Percentiles rank a stretch among this genome's conserved stretches.
Conservation (phyloP, 208 protist species). For the Spongospora subterranea region DNA sequence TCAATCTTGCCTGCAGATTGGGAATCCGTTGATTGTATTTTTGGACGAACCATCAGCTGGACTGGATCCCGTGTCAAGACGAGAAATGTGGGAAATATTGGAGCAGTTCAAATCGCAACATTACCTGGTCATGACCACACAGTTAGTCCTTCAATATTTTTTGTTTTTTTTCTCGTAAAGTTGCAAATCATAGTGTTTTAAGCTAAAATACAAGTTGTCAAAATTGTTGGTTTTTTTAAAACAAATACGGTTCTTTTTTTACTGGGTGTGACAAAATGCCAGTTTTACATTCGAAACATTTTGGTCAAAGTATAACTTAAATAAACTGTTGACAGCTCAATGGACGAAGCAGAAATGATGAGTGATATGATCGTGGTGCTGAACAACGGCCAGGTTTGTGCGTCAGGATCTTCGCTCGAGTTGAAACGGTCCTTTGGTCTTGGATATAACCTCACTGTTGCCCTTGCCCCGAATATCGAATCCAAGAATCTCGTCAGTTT, state of each 20-base stretch:
- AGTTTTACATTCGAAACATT: too few relatives aligned
- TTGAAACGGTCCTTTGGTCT: background rate
- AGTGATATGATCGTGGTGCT: background rate
- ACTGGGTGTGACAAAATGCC: too few relatives aligned
- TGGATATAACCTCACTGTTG: conserved; percentile 12
- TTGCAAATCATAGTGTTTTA: too few relatives aligned
- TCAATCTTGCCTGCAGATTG: background rate
- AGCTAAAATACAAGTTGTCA: too few relatives aligned
- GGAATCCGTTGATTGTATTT: background rate
- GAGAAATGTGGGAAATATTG: background rate
- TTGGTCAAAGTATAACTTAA: background rate
- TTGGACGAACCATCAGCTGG: conserved; percentile 26
- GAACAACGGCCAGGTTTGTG: background rate
- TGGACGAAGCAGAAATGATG: conserved; percentile 17
- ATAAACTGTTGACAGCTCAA: background rate
- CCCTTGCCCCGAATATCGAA: background rate
- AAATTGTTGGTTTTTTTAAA: too few relatives aligned
- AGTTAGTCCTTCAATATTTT: background rate
- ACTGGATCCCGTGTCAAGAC: background rate
- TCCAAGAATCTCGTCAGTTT: too few relatives aligned
- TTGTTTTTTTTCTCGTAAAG: too few relatives aligned
- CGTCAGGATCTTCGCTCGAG: background rate
- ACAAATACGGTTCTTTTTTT: too few relatives aligned
- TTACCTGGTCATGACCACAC: background rate
- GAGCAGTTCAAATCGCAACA: background rate